Conservation (phyloP, 1,284 basidiomycete species). For the Tilletia caries region DNA sequence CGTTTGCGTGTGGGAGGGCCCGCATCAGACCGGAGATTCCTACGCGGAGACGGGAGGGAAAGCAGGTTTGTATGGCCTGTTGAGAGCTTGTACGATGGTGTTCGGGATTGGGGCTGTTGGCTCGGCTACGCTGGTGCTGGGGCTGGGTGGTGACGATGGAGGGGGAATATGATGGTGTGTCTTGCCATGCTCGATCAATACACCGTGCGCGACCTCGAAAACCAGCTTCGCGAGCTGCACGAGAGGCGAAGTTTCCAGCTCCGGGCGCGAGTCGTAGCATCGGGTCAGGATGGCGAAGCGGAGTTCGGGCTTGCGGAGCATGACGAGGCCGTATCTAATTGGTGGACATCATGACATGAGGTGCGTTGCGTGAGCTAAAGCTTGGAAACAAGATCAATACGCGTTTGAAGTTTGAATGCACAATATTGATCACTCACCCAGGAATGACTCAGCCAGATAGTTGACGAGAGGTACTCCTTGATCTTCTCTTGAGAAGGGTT, state of each 20-base stretch:
- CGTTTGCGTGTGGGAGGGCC: no score
- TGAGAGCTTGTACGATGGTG: no score
- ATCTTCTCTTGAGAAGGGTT: constrained; percentile 47
- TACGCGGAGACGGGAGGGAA: no score
- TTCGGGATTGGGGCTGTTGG: no score
- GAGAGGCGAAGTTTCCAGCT: constrained; percentile 41
- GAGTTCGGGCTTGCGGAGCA: constrained; percentile 77
- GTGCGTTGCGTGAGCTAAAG: constrained; percentile 45
- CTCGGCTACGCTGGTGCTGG: no score
- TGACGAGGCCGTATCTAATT: constrained; percentile 72
- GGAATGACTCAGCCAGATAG: constrained; percentile 52
- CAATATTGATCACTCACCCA: no score
- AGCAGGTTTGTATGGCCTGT: no score
- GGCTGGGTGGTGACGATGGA: no score
- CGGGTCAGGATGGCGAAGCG: constrained; percentile 73
- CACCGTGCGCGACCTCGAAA: constrained; percentile 78
- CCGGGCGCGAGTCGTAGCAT: constrained; percentile 48
- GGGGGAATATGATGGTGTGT: no score
- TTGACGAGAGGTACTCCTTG: constrained; percentile 53
- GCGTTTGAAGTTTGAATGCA: no score
- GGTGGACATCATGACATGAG: constrained; percentile 25
- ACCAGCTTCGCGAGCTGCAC: constrained; percentile 52
- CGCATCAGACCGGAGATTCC: no score
- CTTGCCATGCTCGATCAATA: constrained; percentile 72
- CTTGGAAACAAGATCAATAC: no score